Conservation (phyloP, 2,329 filamentous ascomycete genomes). For the Alternaria dauci region DNA sequence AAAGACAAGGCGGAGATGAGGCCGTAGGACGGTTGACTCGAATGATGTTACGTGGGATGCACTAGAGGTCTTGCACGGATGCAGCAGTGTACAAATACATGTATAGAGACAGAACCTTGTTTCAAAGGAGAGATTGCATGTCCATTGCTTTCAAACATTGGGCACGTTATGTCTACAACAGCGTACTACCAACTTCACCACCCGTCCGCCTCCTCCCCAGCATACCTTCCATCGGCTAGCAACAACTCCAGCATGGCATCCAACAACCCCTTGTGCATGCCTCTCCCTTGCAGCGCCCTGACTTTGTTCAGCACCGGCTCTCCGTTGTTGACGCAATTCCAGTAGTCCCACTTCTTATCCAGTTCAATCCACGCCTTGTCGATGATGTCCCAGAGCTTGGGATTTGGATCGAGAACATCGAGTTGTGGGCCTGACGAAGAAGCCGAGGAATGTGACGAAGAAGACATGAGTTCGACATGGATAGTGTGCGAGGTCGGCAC, state of each 20-base stretch:
- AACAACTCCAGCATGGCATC: conserved; percentile 48
- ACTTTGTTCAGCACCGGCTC: conserved; percentile 44
- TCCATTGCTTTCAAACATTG: background rate
- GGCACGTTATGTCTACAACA: background rate
- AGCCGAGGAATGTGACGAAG: conserved; percentile 37
- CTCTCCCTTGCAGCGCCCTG: conserved; percentile 39
- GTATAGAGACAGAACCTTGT: background rate
- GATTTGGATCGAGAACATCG: conserved; percentile 44
- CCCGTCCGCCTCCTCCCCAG: conserved; percentile 17
- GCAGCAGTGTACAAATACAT: conserved; percentile 1
- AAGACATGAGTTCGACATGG: conserved; percentile 37
- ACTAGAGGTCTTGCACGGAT: background rate
- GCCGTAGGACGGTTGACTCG: conserved; percentile 19
- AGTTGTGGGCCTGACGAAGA: conserved; percentile 37
- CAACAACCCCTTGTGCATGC: conserved; percentile 36
- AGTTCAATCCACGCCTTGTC: conserved; percentile 40
- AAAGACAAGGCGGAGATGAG: conserved; percentile 35
- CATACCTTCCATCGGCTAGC: conserved; percentile 46
- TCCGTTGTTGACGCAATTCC: conserved; percentile 38
- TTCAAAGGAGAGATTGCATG: background rate
- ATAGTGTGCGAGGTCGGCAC: conserved; percentile 34
- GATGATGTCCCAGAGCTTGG: conserved; percentile 40
- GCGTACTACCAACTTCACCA: background rate
- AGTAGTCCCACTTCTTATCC: conserved; percentile 46
- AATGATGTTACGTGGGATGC: background rate